phyloP scores from a whole-genome alignment of 352 stramenopile species.

The Pseudoperonospora humuli region DNA sequence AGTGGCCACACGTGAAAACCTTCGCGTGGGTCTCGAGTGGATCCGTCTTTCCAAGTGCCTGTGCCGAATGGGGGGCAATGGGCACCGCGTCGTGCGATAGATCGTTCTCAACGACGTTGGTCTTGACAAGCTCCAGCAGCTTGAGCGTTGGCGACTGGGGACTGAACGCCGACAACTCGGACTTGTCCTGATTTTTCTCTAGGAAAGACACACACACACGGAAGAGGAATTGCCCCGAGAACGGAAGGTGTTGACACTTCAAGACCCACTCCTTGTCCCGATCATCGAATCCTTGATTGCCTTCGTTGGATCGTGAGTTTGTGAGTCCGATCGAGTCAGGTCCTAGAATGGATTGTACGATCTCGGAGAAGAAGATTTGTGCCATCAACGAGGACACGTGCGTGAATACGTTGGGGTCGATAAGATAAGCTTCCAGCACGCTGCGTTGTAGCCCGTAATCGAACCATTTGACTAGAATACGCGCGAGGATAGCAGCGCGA shows the following conservation, averaged over 20 bases:
- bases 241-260: constrained; percentile 64
- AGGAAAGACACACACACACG: constrained; percentile 60
- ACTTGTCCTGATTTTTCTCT: constrained; percentile 19
- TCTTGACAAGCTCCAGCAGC: constrained; percentile 57
- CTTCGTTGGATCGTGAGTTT: constrained; percentile 4
- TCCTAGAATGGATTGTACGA: constrained; percentile 45
- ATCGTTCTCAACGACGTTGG: constrained; percentile 73
- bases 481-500: constrained; percentile 61
- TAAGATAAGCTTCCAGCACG: constrained; percentile 59
- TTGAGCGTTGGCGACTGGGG: constrained; percentile 21
- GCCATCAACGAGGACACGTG: constrained; percentile 53
- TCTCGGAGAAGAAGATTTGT: constrained; percentile 71
- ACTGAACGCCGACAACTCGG: constrained; percentile 1
- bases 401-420: constrained; percentile 47
- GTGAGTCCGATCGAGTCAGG: constrained; percentile 4
- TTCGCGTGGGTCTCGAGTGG: constrained; percentile 82
- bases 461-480: constrained; percentile 80
- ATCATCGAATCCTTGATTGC: constrained; percentile 45
- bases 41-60: constrained; percentile 69
- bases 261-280: constrained; percentile 70
- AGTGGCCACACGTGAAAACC: constrained; percentile 74
- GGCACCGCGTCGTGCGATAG: constrained; percentile 35
- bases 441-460: constrained; percentile 52
- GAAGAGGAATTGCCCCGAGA: constrained; percentile 78
- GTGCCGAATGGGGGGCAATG: constrained; percentile 56